Conservation (phyloP, 371 early-diverging fungal species). For the Ordospora pajunii region DNA sequence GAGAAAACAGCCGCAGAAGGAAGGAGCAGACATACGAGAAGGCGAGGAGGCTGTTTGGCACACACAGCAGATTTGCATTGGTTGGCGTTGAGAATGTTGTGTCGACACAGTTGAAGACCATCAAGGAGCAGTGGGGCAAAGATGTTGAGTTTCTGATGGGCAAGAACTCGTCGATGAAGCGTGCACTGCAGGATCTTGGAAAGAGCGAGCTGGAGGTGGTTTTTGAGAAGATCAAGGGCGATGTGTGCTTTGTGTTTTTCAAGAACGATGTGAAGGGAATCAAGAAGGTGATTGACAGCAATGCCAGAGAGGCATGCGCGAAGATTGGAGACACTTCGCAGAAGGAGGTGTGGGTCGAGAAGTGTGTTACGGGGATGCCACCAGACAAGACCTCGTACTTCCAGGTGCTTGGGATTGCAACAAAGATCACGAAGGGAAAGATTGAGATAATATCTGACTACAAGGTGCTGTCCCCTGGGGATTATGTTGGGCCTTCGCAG, state of each 20-base stretch:
- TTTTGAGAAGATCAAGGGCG: slow-evolving; percentile 69
- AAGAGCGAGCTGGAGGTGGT: slow-evolving; percentile 73
- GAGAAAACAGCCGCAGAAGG: slow-evolving; percentile 11
- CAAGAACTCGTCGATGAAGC: slow-evolving; percentile 99
- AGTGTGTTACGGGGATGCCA: slow-evolving; percentile 97
- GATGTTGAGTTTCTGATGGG: slow-evolving; percentile 90
- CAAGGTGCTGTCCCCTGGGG: slow-evolving; percentile 75
- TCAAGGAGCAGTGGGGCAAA: slow-evolving; percentile 81
- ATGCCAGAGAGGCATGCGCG: slow-evolving; percentile 93
- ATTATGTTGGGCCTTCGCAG: slow-evolving; percentile 94
- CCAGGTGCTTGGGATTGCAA: slow-evolving; percentile 98
- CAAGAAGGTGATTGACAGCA: slow-evolving; percentile 75
- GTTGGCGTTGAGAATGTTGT: slow-evolving; percentile 97
- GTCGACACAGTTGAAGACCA: slow-evolving; percentile 97
- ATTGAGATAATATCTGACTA: slow-evolving; percentile 95
- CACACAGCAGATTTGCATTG: slow-evolving; percentile 69
- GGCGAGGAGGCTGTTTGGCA: slow-evolving; percentile 49
- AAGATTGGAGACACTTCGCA: slow-evolving; percentile 93
- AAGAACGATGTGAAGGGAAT: slow-evolving; percentile 81
- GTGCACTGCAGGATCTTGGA: slow-evolving; percentile 74
- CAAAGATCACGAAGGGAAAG: slow-evolving; percentile 99
- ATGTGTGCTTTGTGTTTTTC: slow-evolving; percentile 98
- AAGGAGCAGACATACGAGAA: slow-evolving; percentile 52
- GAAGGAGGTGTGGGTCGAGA: slow-evolving; percentile 82
- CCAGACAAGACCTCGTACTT: slow-evolving; percentile 99